Evolutionary conservation across 202 grass and related monocot species (phyloP), one percentile per base, ranked within the genome.

Genomic region (Alloteropsis angusta): DNA sequence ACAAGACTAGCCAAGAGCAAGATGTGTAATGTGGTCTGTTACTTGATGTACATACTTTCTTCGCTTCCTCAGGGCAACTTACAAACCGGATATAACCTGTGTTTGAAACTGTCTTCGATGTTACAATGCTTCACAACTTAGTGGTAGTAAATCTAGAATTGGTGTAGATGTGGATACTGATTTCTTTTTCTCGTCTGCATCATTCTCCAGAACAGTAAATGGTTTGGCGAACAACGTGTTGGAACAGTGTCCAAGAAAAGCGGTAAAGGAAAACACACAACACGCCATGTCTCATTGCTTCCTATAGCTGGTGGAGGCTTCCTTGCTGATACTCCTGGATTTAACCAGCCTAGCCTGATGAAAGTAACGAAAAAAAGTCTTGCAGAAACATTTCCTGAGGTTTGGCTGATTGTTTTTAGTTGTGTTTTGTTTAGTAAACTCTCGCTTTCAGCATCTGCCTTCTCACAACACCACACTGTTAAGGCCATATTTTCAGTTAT

Each of bases 191-290:
- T 78, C 54, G 22, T 19, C 11, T 17, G 64, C 57, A 80, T 68
- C 19, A 1, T 43, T 67, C 61, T 83, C 30, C 74, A 93, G 84
- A 93, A 91, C 80, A 90, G 91, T 73, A 97, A 94, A 85, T 97
- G 94, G 94, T 92, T 94, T 75, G 95, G 95, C 74, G 95, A 94
- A 77, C 95, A 98, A 39, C 90, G 92, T 49, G 89, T 98, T 74
- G 95, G 95, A 63, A 87, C 89, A 34, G 95, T 98, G 45, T 98
- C 95, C 35, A 98, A 90, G 74, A 96, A 85, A 84, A 94, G 91
- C 36, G 95, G 95, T 62, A 98, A 81, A 90, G 95, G 95, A 78
- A 98, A 94, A 46, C 95, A 98, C 76, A 94, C 87, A 25, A 98
- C 95, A 56, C 74, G 95, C 37, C 95, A 94, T 79, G 92, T 98